A percentile compares a stretch with the other conserved stretches of the same genome.
Evolutionary conservation across 2,329 filamentous ascomycete genomes (phyloP).

Genomic region (Botrytis tulipae): DNA sequence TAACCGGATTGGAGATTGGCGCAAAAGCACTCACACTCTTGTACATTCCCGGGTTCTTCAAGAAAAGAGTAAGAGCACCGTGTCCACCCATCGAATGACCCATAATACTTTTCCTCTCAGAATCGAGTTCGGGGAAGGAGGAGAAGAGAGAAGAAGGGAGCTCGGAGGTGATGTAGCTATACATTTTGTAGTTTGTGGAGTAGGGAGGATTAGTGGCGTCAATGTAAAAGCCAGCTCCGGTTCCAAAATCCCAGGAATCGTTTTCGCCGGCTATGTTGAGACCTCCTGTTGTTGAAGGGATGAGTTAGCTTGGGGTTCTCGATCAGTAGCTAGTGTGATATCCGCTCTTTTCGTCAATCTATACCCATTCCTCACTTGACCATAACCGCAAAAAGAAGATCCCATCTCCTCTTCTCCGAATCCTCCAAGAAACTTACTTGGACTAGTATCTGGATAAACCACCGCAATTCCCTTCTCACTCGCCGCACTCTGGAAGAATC

Average conservation of each 20-base stretch:
- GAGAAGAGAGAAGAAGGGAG: slow-evolving; percentile 75
- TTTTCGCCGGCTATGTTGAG: slow-evolving; percentile 79
- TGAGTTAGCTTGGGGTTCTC: background rate
- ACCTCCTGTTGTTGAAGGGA: slow-evolving; percentile 52
- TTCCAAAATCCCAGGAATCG: slow-evolving; percentile 87
- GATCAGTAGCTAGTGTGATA: background rate
- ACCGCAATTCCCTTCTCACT: slow-evolving; percentile 82
- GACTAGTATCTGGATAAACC: slow-evolving; percentile 92
- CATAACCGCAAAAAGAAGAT: background rate
- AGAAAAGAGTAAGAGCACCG: slow-evolving; percentile 86
- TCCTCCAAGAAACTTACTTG: slow-evolving; percentile 53
- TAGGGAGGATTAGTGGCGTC: slow-evolving; percentile 78
- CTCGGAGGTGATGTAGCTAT: slow-evolving; percentile 85
- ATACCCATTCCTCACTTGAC: background rate
- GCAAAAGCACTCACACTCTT: slow-evolving; percentile 87
- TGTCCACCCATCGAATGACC: slow-evolving; percentile 98
- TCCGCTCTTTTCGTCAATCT: background rate
- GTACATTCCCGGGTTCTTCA: slow-evolving; percentile 89
- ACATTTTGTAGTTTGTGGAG: slow-evolving; percentile 83
- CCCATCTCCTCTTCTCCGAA: background rate
- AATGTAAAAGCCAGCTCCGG: slow-evolving; percentile 91
- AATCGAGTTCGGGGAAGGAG: slow-evolving; percentile 71
- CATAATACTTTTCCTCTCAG: slow-evolving; percentile 71
- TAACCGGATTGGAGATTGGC: slow-evolving; percentile 81
- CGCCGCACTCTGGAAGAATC: slow-evolving; percentile 87